Percentiles rank a stretch among this genome's conserved stretches.
Conservation (phyloP, 768 basidiomycete species). For the Daedaleopsis sinensis region DNA sequence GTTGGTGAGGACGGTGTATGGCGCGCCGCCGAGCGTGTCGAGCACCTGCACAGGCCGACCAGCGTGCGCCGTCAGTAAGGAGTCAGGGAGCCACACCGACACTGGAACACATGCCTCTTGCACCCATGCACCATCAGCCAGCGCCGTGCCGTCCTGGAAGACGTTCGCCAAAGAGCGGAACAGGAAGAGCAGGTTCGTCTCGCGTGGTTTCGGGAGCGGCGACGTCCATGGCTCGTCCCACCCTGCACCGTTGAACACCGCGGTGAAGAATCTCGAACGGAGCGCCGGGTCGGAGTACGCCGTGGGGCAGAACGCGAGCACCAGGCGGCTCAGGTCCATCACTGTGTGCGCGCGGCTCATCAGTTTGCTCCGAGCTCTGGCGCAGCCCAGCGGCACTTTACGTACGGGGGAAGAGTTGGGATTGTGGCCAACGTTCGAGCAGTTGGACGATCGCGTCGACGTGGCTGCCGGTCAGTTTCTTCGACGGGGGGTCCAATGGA, state of each 20-base stretch:
- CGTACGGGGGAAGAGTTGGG: constrained; percentile 73
- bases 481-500: constrained; percentile 33
- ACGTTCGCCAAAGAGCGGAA: constrained; percentile 81
- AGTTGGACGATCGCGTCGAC: constrained; percentile 64
- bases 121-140: constrained; percentile 53
- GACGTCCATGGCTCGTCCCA: constrained; percentile 59
- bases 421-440: constrained; percentile 73
- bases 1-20: constrained; percentile 63
- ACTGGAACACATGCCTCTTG: constrained; percentile 43
- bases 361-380: background rate
- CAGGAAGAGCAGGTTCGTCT: constrained; percentile 83
- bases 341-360: constrained; percentile 45
- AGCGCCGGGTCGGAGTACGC: constrained; percentile 47
- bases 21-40: constrained; percentile 49
- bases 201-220: constrained; percentile 69
- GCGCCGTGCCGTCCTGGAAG: constrained; percentile 57
- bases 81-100: background rate
- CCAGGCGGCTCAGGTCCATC: constrained; percentile 81
- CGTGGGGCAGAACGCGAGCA: constrained; percentile 65
- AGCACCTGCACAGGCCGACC: constrained; percentile 50
- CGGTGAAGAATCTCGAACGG: constrained; percentile 56
- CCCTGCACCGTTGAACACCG: constrained; percentile 69
- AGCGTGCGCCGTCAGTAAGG: background rate
- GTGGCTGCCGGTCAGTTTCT: constrained; percentile 48
- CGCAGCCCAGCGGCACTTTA: background rate